A percentile compares a stretch with the other conserved stretches of the same genome.
Conservation (phyloP, 225 moss, liverwort and hornwort species). For the Anthoceros angustus region DNA sequence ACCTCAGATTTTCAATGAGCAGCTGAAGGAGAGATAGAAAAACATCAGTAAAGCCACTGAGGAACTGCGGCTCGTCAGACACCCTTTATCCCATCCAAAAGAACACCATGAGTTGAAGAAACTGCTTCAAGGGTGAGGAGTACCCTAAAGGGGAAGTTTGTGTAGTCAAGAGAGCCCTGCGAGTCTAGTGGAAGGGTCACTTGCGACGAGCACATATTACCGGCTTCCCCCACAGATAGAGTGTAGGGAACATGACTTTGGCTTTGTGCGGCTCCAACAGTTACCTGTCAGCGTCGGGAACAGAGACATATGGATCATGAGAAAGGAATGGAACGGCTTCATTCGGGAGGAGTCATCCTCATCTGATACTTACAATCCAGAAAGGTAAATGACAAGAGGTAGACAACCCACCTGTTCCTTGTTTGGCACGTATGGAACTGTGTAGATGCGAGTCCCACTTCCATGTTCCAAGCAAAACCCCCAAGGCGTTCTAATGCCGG, state of each 20-base stretch:
- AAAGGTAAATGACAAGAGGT: neutral
- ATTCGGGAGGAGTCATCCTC: neutral
- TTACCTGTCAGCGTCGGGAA: constrained; percentile 13
- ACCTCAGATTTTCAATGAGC: constrained; percentile 21
- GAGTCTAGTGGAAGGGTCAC: constrained; percentile 9
- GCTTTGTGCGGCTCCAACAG: constrained; percentile 16
- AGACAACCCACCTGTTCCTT: constrained; percentile 21
- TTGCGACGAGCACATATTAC: constrained; percentile 8
- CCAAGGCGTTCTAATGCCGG: constrained; percentile 17
- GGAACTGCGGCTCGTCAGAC: neutral
- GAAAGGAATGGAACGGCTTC: neutral
- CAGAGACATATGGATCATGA: neutral
- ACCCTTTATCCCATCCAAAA: neutral
- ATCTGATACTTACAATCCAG: constrained; percentile 6
- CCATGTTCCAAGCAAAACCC: constrained; percentile 30
- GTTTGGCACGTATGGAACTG: constrained; percentile 21
- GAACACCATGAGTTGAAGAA: neutral
- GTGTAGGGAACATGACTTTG: neutral
- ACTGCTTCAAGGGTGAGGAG: neutral
- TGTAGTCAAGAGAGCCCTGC: constrained; percentile 10
- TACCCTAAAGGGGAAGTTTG: constrained; percentile 15
- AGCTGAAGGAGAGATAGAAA: constrained; percentile 16
- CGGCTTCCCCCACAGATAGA: constrained; percentile 12
- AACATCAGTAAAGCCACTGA: neutral
- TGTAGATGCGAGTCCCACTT: constrained; percentile 24